These are phyloP conservation scores for Brasilioporus rufonigricans DNA, from an alignment of 768 basidiomycete species.

Conservation along the genomic window DNA sequence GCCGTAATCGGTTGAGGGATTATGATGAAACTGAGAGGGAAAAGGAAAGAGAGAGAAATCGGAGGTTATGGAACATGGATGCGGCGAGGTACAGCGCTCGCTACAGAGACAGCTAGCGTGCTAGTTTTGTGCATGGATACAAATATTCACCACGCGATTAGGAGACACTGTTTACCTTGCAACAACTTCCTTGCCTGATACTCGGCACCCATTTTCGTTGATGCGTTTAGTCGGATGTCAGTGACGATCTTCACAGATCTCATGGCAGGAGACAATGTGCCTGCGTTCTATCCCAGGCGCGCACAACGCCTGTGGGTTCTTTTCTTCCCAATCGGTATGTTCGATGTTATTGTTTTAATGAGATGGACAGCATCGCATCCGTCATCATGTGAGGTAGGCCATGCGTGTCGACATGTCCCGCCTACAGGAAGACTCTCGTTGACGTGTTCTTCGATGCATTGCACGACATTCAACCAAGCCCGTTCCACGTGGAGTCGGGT, in stretches of 20 bases:
- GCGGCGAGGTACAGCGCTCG: constrained; percentile 37
- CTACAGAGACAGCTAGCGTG: constrained; percentile 19
- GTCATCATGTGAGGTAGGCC: background rate
- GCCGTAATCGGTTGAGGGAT: constrained; percentile 17
- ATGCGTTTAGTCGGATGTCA: constrained; percentile 5
- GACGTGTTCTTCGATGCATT: constrained; percentile 4
- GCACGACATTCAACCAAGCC: constrained; percentile 2
- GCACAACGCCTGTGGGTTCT: constrained; percentile 10
- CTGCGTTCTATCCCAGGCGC: constrained; percentile 8
- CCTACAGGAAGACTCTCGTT: background rate
- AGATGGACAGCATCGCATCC: constrained; percentile 2
- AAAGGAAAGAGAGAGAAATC: constrained; percentile 40
- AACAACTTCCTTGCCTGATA: background rate
- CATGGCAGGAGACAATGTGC: constrained; percentile 18
- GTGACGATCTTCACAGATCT: constrained; percentile 18
- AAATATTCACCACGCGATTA: constrained; percentile 5
- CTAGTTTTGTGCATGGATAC: constrained; percentile 1
- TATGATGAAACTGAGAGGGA: constrained; percentile 30
- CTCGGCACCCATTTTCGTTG: constrained; percentile 7
- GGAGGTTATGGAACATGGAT: constrained; percentile 53
- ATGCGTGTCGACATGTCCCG: constrained; percentile 6
- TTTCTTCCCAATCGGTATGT: constrained; percentile 12
- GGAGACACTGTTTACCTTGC: background rate
- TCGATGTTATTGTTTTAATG: constrained; percentile 23
- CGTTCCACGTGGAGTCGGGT: background rate